Percentiles rank a stretch among this genome's conserved stretches.
Conservation (phyloP, 441 rosid species). For the Viola pubescens region DNA sequence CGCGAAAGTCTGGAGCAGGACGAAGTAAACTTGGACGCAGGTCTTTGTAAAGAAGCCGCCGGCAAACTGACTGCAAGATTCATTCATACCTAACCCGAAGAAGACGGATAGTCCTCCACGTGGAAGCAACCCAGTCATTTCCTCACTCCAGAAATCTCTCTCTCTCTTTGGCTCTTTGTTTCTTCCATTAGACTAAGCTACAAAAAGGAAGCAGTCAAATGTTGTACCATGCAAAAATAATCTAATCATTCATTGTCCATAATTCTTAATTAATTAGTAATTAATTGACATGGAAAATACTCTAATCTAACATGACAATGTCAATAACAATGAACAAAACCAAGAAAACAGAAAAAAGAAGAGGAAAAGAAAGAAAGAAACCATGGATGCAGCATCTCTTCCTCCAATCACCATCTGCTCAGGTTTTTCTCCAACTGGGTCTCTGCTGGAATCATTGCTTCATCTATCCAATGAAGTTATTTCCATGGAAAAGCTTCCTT, state of each 20-base stretch:
- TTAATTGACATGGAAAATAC: neutral
- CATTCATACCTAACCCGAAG: slow-evolving; percentile 13
- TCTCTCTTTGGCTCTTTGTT: slow-evolving; percentile 23
- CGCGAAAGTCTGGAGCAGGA: neutral
- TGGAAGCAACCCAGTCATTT: slow-evolving; percentile 40
- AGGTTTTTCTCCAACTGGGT: slow-evolving; percentile 37
- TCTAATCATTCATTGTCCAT: slow-evolving; percentile 13
- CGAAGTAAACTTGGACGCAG: neutral
- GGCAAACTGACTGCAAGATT: neutral
- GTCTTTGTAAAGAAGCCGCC: neutral
- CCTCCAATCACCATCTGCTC: slow-evolving; percentile 32
- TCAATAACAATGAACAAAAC: slow-evolving; percentile 18
- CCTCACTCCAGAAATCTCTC: slow-evolving; percentile 10
- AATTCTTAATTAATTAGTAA: slow-evolving; percentile 6
- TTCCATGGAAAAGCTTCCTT: slow-evolving; percentile 46
- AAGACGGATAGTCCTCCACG: slow-evolving; percentile 40
- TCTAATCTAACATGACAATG: slow-evolving; percentile 9
- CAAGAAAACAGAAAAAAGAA: neutral
- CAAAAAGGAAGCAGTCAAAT: slow-evolving; percentile 34
- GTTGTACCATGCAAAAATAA: neutral
- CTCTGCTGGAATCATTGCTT: slow-evolving; percentile 41
- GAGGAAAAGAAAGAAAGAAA: neutral
- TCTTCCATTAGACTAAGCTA: slow-evolving; percentile 14
- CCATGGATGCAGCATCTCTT: slow-evolving; percentile 24
- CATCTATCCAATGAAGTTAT: slow-evolving; percentile 39